These are phyloP conservation scores for Saururus chinensis DNA, from an alignment of 164 flowering plant species.

Conservation along the genomic window DNA sequence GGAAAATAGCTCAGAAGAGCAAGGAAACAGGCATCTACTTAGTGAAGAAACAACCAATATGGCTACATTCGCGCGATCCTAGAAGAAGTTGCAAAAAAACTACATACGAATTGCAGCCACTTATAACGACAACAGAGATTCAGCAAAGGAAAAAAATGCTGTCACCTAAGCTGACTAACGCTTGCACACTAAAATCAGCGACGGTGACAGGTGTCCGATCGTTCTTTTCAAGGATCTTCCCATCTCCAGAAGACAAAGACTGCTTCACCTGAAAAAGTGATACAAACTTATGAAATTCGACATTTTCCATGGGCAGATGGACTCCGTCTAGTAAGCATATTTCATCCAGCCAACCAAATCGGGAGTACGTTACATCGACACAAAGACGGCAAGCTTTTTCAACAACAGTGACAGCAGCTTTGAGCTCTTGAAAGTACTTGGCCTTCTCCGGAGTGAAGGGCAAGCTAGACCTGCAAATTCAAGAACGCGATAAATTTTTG, in stretches of 20 bases:
- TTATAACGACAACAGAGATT: background rate
- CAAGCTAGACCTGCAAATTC: conserved; percentile 33
- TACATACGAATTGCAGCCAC: too few relatives aligned
- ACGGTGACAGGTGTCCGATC: conserved; percentile 82
- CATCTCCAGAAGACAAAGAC: conserved; percentile 47
- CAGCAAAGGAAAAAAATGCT: background rate
- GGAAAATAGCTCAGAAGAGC: background rate
- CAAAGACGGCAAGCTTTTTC: conserved; percentile 81
- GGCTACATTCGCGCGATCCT: background rate
- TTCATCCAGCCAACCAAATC: too few relatives aligned
- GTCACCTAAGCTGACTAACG: conserved; percentile 78
- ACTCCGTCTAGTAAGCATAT: too few relatives aligned
- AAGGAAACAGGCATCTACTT: background rate
- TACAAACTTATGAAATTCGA: background rate
- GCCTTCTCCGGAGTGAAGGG: conserved; percentile 48
- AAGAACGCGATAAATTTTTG: background rate
- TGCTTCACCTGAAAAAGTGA: conserved; percentile 42
- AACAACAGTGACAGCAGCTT: conserved; percentile 72
- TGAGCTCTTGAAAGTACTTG: conserved; percentile 63
- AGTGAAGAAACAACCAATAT: background rate
- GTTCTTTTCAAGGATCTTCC: conserved; percentile 53
- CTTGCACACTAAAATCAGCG: conserved; percentile 94
- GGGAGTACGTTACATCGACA: conserved; percentile 41
- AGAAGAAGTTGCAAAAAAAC: background rate
- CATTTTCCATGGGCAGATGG: too few relatives aligned